These are phyloP conservation scores for Trichomonascaceae sp. DNA, from an alignment of 1,139 yeast species.

Conservation along the genomic window DNA sequence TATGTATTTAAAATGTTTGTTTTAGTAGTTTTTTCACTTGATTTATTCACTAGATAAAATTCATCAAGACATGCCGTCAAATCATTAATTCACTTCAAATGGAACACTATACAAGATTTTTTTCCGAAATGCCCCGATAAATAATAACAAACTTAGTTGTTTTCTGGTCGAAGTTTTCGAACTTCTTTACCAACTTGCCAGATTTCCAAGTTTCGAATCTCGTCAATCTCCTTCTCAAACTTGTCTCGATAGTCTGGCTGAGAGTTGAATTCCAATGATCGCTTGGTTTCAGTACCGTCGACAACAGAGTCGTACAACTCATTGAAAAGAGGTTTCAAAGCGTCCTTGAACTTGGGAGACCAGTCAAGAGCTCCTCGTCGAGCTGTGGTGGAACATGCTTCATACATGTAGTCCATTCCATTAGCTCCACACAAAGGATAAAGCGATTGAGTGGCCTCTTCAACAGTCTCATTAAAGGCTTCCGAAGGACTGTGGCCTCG, in stretches of 20 bases:
- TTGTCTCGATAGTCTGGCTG: conserved; percentile 96
- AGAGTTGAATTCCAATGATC: conserved; percentile 97
- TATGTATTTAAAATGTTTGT: background rate
- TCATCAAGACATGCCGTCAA: conserved; percentile 10
- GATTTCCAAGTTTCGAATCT: conserved; percentile 96
- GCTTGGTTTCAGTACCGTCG: conserved; percentile 95
- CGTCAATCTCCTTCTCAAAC: conserved; percentile 87
- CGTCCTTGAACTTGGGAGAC: conserved; percentile 98
- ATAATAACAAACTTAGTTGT: conserved; percentile 50
- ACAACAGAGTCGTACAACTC: conserved; percentile 92
- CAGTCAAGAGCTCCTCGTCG: conserved; percentile 99
- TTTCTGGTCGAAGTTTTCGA: conserved; percentile 98
- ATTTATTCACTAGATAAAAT: background rate
- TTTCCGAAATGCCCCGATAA: conserved; percentile 15
- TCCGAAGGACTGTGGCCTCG: conserved; percentile 99
- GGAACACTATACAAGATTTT: conserved; percentile 20
- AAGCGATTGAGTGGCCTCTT: conserved; percentile 98
- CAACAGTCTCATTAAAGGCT: conserved; percentile 99
- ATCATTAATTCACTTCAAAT: conserved; percentile 12
- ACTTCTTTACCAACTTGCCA: conserved; percentile 99
- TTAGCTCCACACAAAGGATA: conserved; percentile 98
- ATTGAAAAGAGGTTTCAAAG: conserved; percentile 96
- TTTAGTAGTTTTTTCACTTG: background rate
- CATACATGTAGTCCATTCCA: conserved; percentile 99
- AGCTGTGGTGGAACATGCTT: conserved; percentile 99